Evolutionary conservation across 225 moss, liverwort and hornwort species (phyloP).

Genomic region (Rhytidiadelphus loreus): DNA sequence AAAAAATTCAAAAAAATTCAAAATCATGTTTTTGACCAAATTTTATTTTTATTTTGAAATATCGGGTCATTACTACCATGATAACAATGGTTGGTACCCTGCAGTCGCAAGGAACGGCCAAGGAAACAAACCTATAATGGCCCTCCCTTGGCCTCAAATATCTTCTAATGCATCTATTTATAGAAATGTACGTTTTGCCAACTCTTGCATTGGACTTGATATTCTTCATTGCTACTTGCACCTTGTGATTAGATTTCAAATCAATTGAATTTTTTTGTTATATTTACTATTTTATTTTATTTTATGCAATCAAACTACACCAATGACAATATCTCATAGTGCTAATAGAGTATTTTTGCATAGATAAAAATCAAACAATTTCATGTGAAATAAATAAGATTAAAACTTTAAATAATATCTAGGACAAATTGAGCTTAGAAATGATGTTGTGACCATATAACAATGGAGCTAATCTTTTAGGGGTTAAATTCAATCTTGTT

Average conservation of each 20-base stretch:
- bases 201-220: accelerated
- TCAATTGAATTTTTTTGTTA: background rate
- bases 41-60: too few relatives aligned
- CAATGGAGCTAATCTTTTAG: background rate
- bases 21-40: too few relatives aligned
- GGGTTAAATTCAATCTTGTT: background rate
- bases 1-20: too few relatives aligned
- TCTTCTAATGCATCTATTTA: too few relatives aligned
- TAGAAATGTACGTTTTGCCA: background rate
- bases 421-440: background rate
- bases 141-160: too few relatives aligned
- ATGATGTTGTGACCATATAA: background rate
- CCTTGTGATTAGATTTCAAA: background rate
- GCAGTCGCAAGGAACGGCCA: too few relatives aligned
- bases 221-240: background rate
- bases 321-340: background rate
- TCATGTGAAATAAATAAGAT: background rate
- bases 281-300: background rate
- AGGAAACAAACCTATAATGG: too few relatives aligned
- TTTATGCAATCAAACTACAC: background rate
- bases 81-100: too few relatives aligned
- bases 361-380: background rate
- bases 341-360: background rate
- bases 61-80: too few relatives aligned
- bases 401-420: background rate